Percentiles rank a stretch among this genome's conserved stretches.
Conservation (phyloP, 345 rosid species). For the Turritis glabra region DNA sequence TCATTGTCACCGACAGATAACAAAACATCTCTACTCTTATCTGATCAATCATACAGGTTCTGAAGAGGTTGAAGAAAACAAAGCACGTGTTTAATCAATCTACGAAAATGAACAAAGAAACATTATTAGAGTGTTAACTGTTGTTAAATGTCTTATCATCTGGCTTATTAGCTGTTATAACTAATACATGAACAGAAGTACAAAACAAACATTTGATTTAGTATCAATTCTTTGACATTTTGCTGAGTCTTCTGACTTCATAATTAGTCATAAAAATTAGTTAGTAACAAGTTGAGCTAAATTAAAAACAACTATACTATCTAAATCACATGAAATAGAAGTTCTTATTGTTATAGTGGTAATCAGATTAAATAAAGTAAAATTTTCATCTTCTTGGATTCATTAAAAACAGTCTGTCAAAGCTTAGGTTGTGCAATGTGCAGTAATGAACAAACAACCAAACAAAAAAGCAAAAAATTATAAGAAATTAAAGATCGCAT, state of each 20-base stretch:
- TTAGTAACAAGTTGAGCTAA: conserved; percentile 19
- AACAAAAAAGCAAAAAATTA: background rate
- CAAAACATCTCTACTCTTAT: conserved; percentile 18
- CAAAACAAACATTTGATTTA: background rate
- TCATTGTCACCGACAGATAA: conserved; percentile 32
- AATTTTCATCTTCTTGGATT: background rate
- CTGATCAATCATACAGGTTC: conserved; percentile 10
- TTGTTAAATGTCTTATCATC: background rate
- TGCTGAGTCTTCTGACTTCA: conserved; percentile 7
- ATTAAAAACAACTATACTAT: background rate
- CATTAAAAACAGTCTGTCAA: conserved; percentile 35
- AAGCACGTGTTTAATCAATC: background rate
- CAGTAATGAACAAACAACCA: conserved; percentile 38
- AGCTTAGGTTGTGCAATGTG: conserved; percentile 36
- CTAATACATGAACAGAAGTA: background rate
- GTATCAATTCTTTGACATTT: background rate
- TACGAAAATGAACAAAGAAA: background rate
- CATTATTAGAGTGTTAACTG: background rate
- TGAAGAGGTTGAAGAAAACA: conserved; percentile 2
- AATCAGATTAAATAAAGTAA: background rate
- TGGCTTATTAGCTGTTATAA: conserved; percentile 4
- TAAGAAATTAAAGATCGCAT: background rate
- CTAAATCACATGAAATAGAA: conserved; percentile 6
- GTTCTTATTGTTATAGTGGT: background rate
- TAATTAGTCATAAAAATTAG: background rate